A percentile compares a stretch with the other conserved stretches of the same genome.
Conservation (phyloP, 1,284 basidiomycete species). For the Cutaneotrichosporon mucoides region DNA sequence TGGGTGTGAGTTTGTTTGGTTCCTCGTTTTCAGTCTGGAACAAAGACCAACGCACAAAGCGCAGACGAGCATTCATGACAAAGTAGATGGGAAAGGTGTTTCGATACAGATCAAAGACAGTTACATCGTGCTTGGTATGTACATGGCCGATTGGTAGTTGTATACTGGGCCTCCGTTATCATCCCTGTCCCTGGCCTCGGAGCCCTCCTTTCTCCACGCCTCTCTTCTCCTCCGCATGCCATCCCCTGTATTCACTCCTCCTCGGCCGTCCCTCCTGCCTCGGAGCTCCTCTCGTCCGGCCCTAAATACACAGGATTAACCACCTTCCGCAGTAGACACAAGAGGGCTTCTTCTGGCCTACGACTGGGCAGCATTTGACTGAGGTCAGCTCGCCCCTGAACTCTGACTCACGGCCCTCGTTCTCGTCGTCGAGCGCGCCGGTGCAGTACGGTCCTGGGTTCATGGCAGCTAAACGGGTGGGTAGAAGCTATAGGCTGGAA, state of each 20-base stretch:
- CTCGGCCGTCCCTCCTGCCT: too few relatives aligned
- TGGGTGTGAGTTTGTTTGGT: not conserved
- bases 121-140: too few relatives aligned
- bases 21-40: not conserved
- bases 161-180: too few relatives aligned
- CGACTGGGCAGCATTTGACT: conserved; percentile 4
- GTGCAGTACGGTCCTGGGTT: conserved; percentile 1
- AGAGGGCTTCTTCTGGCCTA: not conserved
- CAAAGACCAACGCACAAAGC: not conserved
- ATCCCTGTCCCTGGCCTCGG: too few relatives aligned
- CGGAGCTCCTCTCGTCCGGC: too few relatives aligned
- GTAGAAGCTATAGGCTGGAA: too few relatives aligned
- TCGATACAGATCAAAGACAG: too few relatives aligned
- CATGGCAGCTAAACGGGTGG: not conserved
- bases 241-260: too few relatives aligned
- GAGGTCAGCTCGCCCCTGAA: not conserved
- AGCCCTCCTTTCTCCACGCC: too few relatives aligned
- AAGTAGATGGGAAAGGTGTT: not conserved
- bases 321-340: not conserved
- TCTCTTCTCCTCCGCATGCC: too few relatives aligned
- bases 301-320: too few relatives aligned
- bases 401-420: not conserved
- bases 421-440: conserved; percentile 1
- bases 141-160: too few relatives aligned
- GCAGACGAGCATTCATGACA: not conserved